Evolutionary conservation across 176 grass and related monocot genomes (phyloP), one percentile per base, ranked within the genome.

Genomic region (Elymus sibiricus): DNA sequence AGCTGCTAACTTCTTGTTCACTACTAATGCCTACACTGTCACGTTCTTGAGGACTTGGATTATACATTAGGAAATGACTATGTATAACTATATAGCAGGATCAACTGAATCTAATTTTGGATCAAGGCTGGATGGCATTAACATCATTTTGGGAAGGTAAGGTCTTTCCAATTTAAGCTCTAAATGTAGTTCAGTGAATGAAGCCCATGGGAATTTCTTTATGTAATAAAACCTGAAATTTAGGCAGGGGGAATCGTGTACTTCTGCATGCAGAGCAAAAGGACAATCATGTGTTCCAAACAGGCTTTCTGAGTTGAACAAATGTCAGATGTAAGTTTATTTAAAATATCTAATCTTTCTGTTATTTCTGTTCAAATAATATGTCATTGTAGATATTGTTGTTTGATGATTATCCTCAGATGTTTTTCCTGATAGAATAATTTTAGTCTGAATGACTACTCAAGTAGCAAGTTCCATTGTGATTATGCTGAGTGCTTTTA

Each of bases 271-370:
- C 89, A 91, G 78, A 82, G 86, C 44, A 63, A 92, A 74, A 79
- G 94, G 94, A 22, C 92, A 98, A 76, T 92, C 94, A 64, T 98
- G 94, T 88, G 92, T 98, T 89, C 87, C 88, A 40, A 94, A 87
- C 78, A 94, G 84, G 68, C 92, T 96, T 59, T 92, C 86, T 59
- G 63, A 84, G 29, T 79, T 98, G 51, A 98, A 96, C 82, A 87
- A 74, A 91, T 98, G 97, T 64, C 88, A 94, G 64, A 71, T 96
- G 97, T 98, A 94, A 99, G 97, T 92, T 61, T 64, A 64, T 27
- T 73, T 67, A 13, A n/a, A 22, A 25, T 5, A 49, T 81, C 71
- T 83, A 8, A 37, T 14, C 25, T 64, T 64, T 83, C 44, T 19
- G 35, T 64, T 4, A 47, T 82, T 49, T 44, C 42, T 62, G 1